Conservation (phyloP, 441 rosid genomes). For the Dalechampia spathulata region DNA sequence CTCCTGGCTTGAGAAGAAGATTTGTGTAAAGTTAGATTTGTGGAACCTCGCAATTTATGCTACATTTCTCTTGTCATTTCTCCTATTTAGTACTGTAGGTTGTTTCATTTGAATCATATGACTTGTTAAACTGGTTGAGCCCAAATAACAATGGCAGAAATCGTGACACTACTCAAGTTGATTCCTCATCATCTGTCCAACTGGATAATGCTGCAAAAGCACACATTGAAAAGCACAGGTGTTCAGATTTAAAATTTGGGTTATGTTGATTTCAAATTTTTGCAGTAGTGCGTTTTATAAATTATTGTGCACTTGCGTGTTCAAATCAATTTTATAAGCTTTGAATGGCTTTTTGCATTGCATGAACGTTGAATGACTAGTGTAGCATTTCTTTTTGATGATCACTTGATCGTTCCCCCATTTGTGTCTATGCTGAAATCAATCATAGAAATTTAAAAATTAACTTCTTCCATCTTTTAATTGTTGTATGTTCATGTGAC, state of each 20-base stretch:
- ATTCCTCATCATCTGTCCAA: conserved; percentile 39
- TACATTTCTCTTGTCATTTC: background rate
- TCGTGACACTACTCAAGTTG: conserved; percentile 24
- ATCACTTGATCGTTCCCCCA: no score
- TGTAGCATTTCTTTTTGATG: no score
- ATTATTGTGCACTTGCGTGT: background rate
- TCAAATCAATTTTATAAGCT: background rate
- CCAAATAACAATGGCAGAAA: conserved; percentile 29
- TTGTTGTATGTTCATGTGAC: conserved; percentile 9
- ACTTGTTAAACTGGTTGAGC: conserved; percentile 22
- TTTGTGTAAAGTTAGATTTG: conserved; percentile 33
- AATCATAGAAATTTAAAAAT: no score
- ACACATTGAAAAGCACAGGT: conserved; percentile 79
- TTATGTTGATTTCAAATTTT: background rate
- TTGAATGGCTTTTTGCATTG: no score
- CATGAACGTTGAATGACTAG: no score
- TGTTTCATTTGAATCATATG: conserved; percentile 11
- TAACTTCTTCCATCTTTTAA: no score
- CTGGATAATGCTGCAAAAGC: conserved; percentile 47
- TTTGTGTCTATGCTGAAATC: no score
- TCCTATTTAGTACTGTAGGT: background rate
- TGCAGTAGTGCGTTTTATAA: background rate
- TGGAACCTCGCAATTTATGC: conserved; percentile 8
- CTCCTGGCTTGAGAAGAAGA: conserved; percentile 67
- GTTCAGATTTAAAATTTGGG: background rate